Evolutionary conservation across 768 basidiomycete species (phyloP).

Genomic region (Mrakia hoshinonis): DNA sequence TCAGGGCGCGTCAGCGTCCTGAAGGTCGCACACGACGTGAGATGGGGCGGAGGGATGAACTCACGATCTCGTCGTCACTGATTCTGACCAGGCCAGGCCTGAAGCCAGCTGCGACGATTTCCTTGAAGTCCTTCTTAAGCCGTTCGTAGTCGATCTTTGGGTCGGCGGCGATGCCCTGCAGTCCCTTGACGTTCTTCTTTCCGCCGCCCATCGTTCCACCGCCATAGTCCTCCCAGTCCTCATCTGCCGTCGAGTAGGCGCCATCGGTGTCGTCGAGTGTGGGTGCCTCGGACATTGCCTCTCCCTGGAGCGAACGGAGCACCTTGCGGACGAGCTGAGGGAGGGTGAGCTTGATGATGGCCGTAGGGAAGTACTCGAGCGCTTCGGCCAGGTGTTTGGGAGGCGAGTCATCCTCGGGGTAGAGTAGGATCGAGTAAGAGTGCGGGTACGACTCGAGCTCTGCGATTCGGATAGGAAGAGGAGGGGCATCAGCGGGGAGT

Average conservation of each 20-base stretch:
- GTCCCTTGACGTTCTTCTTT: not conserved
- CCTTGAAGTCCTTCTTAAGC: not conserved
- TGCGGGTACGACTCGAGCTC: conserved; percentile 1
- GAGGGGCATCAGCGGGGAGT: not conserved
- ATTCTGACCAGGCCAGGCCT: not conserved
- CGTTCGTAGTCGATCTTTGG: not conserved
- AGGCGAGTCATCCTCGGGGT: not conserved
- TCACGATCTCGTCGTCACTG: not conserved
- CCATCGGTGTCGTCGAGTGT: not conserved
- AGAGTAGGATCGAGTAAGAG: not conserved
- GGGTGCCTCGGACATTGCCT: not conserved
- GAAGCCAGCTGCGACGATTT: not conserved
- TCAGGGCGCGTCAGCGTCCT: not conserved
- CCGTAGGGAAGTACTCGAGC: not conserved
- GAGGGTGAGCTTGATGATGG: not conserved
- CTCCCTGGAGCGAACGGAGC: not conserved
- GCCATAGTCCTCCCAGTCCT: not conserved
- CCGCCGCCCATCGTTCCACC: not conserved
- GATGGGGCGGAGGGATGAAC: not conserved
- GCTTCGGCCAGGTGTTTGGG: not conserved
- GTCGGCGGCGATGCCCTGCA: not conserved
- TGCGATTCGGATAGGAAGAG: not conserved
- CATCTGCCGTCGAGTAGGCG: too few species aligned
- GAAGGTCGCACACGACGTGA: not conserved
- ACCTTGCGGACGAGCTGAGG: not conserved